These are phyloP conservation scores for Aspergillus homomorphus DNA, from an alignment of 495 filamentous ascomycete species.

Conservation along the genomic window DNA sequence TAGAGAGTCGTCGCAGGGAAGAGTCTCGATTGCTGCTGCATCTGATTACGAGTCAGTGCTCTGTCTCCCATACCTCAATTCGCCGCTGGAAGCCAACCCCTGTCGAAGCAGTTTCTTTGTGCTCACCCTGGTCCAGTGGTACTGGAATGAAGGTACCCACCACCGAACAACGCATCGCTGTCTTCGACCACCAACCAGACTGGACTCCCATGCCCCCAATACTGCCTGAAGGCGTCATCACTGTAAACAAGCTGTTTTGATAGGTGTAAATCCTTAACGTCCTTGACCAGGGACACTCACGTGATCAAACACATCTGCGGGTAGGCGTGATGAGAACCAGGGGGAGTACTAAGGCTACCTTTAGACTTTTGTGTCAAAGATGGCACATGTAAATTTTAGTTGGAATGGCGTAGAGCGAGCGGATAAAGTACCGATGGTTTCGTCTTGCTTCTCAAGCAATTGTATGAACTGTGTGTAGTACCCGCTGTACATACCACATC, in stretches of 20 bases:
- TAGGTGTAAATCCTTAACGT: not conserved
- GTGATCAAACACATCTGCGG: conserved; percentile 23
- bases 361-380: too few species aligned
- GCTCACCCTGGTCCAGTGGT: not conserved
- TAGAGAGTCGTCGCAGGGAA: not conserved
- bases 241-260: not conserved
- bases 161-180: not conserved
- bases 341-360: conserved; percentile 9
- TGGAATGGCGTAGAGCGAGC: not conserved
- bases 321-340: conserved; percentile 13
- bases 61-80: conserved; percentile 4
- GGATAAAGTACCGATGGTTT: not conserved
- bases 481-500: not conserved
- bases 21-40: not conserved
- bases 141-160: conserved; percentile 7
- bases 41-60: conserved; percentile 12
- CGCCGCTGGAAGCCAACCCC: conserved; percentile 1
- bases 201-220: not conserved
- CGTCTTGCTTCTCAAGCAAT: not conserved
- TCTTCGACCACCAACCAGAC: not conserved
- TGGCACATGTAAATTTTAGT: not conserved
- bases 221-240: not conserved
- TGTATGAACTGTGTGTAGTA: not conserved
- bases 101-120: conserved; percentile 10
- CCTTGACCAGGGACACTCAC: conserved; percentile 11